Evolutionary conservation across 2,329 filamentous ascomycete genomes (phyloP).

Genomic region (Fusarium transvaalense): DNA sequence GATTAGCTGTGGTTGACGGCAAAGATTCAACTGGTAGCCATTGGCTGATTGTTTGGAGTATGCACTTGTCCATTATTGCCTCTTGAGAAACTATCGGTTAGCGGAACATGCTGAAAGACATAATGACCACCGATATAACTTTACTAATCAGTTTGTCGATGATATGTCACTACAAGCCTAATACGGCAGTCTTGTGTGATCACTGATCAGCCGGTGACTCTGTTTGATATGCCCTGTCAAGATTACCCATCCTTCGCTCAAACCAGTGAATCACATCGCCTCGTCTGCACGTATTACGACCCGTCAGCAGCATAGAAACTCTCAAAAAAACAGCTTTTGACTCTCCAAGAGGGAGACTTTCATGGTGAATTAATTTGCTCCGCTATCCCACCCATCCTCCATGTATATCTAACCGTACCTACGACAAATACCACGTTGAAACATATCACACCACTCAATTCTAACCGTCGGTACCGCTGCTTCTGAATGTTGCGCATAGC

Average conservation of each 20-base stretch:
- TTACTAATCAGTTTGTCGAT: no score
- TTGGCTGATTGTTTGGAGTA: background rate
- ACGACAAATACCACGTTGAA: slow-evolving; percentile 11
- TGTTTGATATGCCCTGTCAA: background rate
- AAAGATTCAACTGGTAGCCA: background rate
- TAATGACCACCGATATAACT: no score
- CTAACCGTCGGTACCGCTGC: slow-evolving; percentile 89
- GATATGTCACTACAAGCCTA: background rate
- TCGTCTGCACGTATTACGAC: background rate
- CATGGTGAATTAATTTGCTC: slow-evolving; percentile 36
- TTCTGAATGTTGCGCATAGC: slow-evolving; percentile 93
- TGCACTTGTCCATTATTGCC: no score
- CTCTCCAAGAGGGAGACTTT: slow-evolving; percentile 18
- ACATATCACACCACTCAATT: slow-evolving; percentile 9
- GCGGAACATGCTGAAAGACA: background rate
- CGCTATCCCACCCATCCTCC: slow-evolving; percentile 17
- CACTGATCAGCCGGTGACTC: background rate
- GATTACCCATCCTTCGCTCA: background rate
- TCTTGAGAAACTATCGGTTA: no score
- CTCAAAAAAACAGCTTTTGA: slow-evolving; percentile 25
- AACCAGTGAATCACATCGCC: background rate
- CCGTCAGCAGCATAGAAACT: slow-evolving; percentile 2
- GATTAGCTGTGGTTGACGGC: background rate
- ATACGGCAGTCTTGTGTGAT: no score
- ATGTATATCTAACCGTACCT: slow-evolving; percentile 29